Evolutionary conservation across 2,329 filamentous ascomycete species (phyloP), one percentile per base, ranked within the genome.

Genomic region (Cercospora canescens): DNA sequence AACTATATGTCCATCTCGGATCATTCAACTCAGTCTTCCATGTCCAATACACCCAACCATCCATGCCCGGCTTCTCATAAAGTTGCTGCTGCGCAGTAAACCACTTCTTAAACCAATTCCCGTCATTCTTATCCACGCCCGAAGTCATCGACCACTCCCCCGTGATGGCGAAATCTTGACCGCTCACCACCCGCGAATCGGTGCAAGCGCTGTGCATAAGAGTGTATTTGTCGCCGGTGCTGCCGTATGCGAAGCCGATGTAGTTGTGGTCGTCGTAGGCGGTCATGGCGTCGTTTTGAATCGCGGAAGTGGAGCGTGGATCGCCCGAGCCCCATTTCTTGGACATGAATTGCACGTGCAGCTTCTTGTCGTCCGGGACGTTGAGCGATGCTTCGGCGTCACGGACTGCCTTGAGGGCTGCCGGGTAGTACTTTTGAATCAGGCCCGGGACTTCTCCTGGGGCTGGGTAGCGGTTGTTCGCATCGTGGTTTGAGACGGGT

Each of bases 191-290:
- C 2, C 64, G 52, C 16, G 52, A 48, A 32, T 66, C 64, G 37
- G 59, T 37, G 59, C 64, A 66, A 35, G 64, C 64, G n/a, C 30
- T 58, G 50, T 62, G 58, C 59, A 66, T 62, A 18, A 65, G 54
- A 14, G 55, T 11, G 59, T 52, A 58, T 24, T 62, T 57, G 21
- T 61, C 41, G 34, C 50, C 37, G 32, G 21, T 59, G 32, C 41
- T 28, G 9, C 35, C 11, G 24, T 55, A 6, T 4, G 28, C 62
- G 35, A 66, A 66, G 7, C 64, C 64, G 24, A 66, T 66, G 59
- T 66, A 66, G 50, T 66, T 66, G 41, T 66, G 64, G 52, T 66
- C 64, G n/a, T 66, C 64, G 41, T 58, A 66, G 30, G 32, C 58
- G 2, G 64, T 66, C 54, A 59, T 62, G 11, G 45, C 39, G 12